Evolutionary conservation across 768 basidiomycete species (phyloP).

Genomic region (Strobilomyces confusus): DNA sequence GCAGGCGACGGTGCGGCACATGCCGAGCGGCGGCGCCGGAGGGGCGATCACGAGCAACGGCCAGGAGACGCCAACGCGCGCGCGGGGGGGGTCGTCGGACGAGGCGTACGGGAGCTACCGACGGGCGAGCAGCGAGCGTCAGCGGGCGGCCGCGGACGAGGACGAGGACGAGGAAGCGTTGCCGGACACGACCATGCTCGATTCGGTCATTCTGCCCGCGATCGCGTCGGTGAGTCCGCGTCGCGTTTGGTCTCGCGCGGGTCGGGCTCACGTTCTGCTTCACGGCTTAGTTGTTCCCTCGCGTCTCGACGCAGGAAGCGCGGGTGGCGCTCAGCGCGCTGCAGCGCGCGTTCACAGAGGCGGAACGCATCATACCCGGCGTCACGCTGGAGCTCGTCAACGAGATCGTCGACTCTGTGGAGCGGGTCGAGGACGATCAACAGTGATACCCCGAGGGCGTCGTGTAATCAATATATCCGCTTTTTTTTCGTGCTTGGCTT

Average conservation of each 20-base stretch:
- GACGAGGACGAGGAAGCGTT: conserved; percentile 53
- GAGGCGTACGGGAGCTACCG: conserved; percentile 56
- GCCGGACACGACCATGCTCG: conserved; percentile 88
- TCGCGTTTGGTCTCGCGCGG: background rate
- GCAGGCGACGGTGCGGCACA: conserved; percentile 68
- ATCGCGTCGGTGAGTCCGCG: conserved; percentile 76
- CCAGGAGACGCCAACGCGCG: conserved; percentile 35
- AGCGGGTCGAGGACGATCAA: conserved; percentile 77
- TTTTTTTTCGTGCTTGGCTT: conserved; percentile 10
- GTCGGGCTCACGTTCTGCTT: conserved; percentile 1
- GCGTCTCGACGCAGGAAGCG: conserved; percentile 91
- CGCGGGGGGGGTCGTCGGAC: conserved; percentile 55
- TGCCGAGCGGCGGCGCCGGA: conserved; percentile 39
- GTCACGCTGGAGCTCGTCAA: conserved; percentile 90
- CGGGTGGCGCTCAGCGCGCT: conserved; percentile 80
- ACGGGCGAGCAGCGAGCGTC: conserved; percentile 41
- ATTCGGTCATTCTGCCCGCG: conserved; percentile 94
- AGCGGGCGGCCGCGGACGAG: conserved; percentile 34
- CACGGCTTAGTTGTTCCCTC: conserved; percentile 70
- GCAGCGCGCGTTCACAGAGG: conserved; percentile 90
- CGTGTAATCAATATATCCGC: conserved; percentile 14
- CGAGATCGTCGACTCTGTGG: conserved; percentile 91
- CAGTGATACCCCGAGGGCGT: conserved; percentile 9
- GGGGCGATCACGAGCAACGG: conserved; percentile 17
- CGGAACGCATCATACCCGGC: conserved; percentile 93